A percentile compares a stretch with the other conserved stretches of the same genome.
Conservation (phyloP, 257 asterid species). For the Solanum verrucosum region DNA sequence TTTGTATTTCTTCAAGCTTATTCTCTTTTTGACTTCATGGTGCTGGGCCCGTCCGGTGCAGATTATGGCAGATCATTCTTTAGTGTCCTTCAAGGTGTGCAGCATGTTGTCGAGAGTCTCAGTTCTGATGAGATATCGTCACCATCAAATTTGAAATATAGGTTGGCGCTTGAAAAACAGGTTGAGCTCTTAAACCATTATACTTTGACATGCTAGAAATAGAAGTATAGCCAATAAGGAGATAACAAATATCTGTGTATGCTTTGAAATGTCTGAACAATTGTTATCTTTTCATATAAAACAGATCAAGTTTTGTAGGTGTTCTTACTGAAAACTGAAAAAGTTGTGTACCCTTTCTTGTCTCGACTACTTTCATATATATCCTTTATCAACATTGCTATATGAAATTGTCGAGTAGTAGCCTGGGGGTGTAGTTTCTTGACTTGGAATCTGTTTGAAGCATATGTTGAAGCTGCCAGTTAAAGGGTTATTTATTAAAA, state of each 20-base stretch:
- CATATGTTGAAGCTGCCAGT: background rate
- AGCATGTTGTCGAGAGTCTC: conserved; percentile 67
- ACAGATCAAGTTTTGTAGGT: background rate
- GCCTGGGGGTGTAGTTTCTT: background rate
- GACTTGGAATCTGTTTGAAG: background rate
- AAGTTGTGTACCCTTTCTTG: background rate
- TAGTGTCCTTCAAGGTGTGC: conserved; percentile 73
- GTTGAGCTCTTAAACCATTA: conserved; percentile 15
- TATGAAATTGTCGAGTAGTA: background rate
- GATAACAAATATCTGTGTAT: background rate
- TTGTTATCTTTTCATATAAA: background rate
- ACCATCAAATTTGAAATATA: conserved; percentile 77
- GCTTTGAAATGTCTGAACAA: background rate
- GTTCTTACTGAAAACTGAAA: background rate
- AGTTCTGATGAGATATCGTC: conserved; percentile 59
- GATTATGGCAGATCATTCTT: conserved; percentile 75
- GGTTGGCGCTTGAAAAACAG: conserved; percentile 93
- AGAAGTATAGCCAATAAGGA: background rate
- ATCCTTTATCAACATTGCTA: background rate
- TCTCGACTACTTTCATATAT: background rate
- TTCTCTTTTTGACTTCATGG: background rate
- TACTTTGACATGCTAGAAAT: background rate
- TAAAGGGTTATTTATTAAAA: background rate
- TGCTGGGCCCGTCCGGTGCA: conserved; percentile 21
- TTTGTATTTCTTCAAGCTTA: background rate